These are phyloP conservation scores for Passiflora organensis DNA, from an alignment of 345 rosid genomes.

Conservation along the genomic window DNA sequence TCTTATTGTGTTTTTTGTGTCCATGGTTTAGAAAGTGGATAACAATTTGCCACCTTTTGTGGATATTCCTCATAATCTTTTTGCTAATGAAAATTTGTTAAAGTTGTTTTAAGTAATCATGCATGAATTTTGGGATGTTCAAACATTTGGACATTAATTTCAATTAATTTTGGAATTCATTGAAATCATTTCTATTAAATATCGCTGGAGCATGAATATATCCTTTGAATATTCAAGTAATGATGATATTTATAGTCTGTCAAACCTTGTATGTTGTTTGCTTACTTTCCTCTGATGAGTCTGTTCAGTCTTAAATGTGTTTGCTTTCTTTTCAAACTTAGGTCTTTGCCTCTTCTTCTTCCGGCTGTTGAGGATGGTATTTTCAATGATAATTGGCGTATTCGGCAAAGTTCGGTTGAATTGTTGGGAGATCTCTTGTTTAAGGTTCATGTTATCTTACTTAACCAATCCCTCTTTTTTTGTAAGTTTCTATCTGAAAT, in stretches of 20 bases:
- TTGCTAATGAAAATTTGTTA: neutral
- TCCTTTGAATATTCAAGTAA: neutral
- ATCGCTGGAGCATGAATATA: neutral
- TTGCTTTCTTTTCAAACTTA: slow-evolving; percentile 22
- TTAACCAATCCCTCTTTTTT: slow-evolving; percentile 1
- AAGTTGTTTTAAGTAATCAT: neutral
- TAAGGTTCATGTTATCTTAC: slow-evolving; percentile 46
- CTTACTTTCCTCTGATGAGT: neutral
- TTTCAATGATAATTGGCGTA: slow-evolving; percentile 95
- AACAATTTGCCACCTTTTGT: neutral
- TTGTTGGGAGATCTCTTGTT: slow-evolving; percentile 92
- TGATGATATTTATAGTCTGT: neutral
- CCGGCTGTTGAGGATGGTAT: slow-evolving; percentile 99
- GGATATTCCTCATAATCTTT: neutral
- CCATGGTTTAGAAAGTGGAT: neutral
- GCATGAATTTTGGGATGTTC: neutral
- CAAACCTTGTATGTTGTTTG: neutral
- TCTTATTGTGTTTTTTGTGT: neutral
- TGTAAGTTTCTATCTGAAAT: neutral
- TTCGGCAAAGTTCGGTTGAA: slow-evolving; percentile 98
- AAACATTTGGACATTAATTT: neutral
- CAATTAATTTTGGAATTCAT: neutral
- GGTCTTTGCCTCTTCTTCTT: slow-evolving; percentile 94
- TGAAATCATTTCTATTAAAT: neutral
- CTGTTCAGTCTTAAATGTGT: neutral